A percentile compares a stretch with the other conserved stretches of the same genome.
Conservation (phyloP, 1,284 basidiomycete species). For the Ustilago xerochloae region DNA sequence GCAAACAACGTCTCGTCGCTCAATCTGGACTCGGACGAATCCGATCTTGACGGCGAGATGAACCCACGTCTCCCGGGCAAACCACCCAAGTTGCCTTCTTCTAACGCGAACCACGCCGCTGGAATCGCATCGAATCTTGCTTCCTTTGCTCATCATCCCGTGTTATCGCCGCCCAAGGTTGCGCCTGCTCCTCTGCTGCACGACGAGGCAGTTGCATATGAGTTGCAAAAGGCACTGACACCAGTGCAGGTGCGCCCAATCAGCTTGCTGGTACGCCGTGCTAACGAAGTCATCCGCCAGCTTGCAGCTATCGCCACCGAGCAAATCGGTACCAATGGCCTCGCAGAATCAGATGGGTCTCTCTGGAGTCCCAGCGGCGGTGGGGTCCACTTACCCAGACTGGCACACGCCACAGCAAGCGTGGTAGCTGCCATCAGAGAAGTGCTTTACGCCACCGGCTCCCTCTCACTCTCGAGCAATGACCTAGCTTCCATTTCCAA, state of each 20-base stretch:
- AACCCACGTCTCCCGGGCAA: slow-evolving; percentile 41
- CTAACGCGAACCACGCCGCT: slow-evolving; percentile 4
- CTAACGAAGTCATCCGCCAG: slow-evolving; percentile 48
- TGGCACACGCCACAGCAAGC: slow-evolving; percentile 32
- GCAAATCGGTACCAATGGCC: slow-evolving; percentile 43
- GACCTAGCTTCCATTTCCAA: slow-evolving; percentile 50
- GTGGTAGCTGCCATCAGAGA: slow-evolving; percentile 49
- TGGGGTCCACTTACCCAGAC: slow-evolving; percentile 31
- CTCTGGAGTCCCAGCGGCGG: slow-evolving; percentile 10
- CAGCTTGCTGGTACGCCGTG: slow-evolving; percentile 31
- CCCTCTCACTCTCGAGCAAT: slow-evolving; percentile 32
- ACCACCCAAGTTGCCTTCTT: slow-evolving; percentile 16
- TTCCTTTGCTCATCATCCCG: slow-evolving; percentile 35
- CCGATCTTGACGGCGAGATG: slow-evolving; percentile 42
- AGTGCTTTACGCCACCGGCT: slow-evolving; percentile 52
- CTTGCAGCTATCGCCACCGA: slow-evolving; percentile 51
- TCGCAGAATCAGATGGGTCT: slow-evolving; percentile 34
- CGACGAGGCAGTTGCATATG: slow-evolving; percentile 43
- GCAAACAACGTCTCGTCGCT: slow-evolving; percentile 21
- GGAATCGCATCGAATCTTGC: slow-evolving; percentile 8
- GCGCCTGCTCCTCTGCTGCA: slow-evolving; percentile 29
- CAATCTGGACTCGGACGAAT: slow-evolving; percentile 46
- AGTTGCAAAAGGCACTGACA: slow-evolving; percentile 42
- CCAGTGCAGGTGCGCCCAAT: slow-evolving; percentile 24
- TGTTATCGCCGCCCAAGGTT: slow-evolving; percentile 22